Evolutionary conservation across 169 alveolate genomes (phyloP), one percentile per base, ranked within the genome.

Genomic region (Pseudocohnilembus persalinus): DNA sequence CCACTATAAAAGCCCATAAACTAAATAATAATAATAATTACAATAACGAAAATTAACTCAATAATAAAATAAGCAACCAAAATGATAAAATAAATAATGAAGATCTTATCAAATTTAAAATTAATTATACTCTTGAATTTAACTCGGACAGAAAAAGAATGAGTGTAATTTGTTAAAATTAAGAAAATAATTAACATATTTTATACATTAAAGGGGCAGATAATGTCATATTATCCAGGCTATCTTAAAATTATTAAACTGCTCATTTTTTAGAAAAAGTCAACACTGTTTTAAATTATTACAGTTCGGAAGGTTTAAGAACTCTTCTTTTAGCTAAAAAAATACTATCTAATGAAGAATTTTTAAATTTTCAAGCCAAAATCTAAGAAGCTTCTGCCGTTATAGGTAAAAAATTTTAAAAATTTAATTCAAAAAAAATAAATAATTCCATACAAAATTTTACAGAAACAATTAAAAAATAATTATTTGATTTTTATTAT

Each of bases 241-340:
- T 31, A 72, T 32, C 68, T 31, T 27, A 30, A 27, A 64, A 77
- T 26, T n/a, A n/a, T n/a, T n/a, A n/a, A n/a, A n/a, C n/a, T n/a
- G n/a, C n/a, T n/a, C n/a, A n/a, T n/a, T n/a, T n/a, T n/a, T n/a
- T n/a, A n/a, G n/a, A n/a, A n/a, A n/a, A n/a, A n/a, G n/a, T n/a
- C n/a, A n/a, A n/a, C n/a, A n/a, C n/a, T n/a, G n/a, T n/a, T n/a
- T n/a, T 91, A 27, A 30, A 76, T 73, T 75, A 74, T 28, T 93
- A 88, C 73, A 92, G 96, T 31, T 80, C 83, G 15, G 92, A 90
- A 76, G 98, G 97, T 27, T 82, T 94, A 49, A 86, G 98, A 72
- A 94, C 96, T n/a, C 84, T 95, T 25, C 94, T 93, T 77, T 74
- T 95, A 74, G 97, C 92, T 0, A 76, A 92, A 84, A 93, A 89